phyloP scores from a whole-genome alignment of 352 stramenopile genomes.

The Pythium brassicae region DNA sequence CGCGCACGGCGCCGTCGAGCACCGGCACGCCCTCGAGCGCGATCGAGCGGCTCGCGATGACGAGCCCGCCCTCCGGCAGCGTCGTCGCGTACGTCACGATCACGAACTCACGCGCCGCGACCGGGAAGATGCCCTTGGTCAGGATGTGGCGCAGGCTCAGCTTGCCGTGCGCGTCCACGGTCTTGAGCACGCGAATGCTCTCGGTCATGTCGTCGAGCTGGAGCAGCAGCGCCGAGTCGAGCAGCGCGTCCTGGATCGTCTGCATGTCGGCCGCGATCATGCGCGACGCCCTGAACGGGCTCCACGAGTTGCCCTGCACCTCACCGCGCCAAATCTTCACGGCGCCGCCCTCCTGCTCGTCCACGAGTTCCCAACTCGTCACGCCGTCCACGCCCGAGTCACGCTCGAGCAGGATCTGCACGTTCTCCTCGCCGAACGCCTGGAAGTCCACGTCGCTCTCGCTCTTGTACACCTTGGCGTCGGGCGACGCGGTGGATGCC shows the following conservation, averaged over 20 bases:
- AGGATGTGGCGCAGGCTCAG: conserved; percentile 66
- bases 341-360: conserved; percentile 37
- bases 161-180: conserved; percentile 42
- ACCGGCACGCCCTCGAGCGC: conserved; percentile 35
- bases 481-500: conserved; percentile 2
- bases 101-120: conserved; percentile 69
- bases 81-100: conserved; percentile 56
- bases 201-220: conserved; percentile 85
- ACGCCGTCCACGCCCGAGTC: conserved; percentile 59
- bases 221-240: conserved; percentile 57
- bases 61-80: conserved; percentile 44
- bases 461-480: conserved; percentile 34
- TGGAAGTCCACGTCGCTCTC: conserved; percentile 58
- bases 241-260: conserved; percentile 47
- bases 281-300: conserved; percentile 56
- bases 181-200: conserved; percentile 46
- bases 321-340: conserved; percentile 63
- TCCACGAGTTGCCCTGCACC: conserved; percentile 62
- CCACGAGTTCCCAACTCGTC: conserved; percentile 68
- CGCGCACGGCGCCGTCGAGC: conserved; percentile 63
- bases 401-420: conserved; percentile 58
- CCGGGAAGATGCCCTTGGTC: conserved; percentile 77
- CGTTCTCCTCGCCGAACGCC: conserved; percentile 56
- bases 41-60: conserved; percentile 69
- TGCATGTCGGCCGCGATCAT: conserved; percentile 51